These are phyloP conservation scores for Raphanus sativus DNA, from an alignment of 345 rosid species.

Conservation along the genomic window DNA sequence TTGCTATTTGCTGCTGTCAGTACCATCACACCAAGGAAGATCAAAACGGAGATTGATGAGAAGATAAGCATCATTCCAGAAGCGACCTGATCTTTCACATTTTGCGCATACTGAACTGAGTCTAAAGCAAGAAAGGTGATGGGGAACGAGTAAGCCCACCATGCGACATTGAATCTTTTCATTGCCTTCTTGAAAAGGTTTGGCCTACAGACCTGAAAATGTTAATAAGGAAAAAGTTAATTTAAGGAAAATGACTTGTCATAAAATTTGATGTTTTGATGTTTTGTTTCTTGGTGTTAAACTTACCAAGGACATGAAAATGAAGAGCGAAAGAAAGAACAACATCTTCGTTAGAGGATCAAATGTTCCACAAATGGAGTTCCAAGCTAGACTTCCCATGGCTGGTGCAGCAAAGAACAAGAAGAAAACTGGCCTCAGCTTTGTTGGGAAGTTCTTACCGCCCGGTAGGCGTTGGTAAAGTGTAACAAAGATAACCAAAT, in stretches of 20 bases:
- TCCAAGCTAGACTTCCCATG: conserved; percentile 66
- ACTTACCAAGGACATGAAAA: conserved; percentile 60
- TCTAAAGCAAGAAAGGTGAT: conserved; percentile 60
- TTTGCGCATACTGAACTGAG: conserved; percentile 53
- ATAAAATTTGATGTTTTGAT: neutral
- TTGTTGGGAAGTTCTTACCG: conserved; percentile 40
- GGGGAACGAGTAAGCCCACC: conserved; percentile 71
- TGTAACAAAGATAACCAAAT: conserved; percentile 67
- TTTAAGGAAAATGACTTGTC: neutral
- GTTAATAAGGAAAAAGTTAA: neutral
- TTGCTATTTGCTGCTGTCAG: conserved; percentile 47
- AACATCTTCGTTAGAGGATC: conserved; percentile 54
- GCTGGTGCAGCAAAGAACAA: conserved; percentile 75
- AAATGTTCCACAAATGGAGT: conserved; percentile 54
- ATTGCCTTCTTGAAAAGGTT: conserved; percentile 60
- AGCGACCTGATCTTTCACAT: conserved; percentile 41
- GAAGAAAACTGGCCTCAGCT: conserved; percentile 61
- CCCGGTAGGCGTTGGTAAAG: conserved; percentile 67
- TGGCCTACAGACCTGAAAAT: conserved; percentile 58
- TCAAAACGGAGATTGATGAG: conserved; percentile 48
- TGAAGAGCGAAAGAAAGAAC: conserved; percentile 59
- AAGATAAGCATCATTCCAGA: conserved; percentile 44
- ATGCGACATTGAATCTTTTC: conserved; percentile 62
- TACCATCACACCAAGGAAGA: conserved; percentile 53
- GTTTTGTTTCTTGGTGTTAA: neutral